Percentiles rank a stretch among this genome's conserved stretches.
Conservation (phyloP, 768 basidiomycete genomes). For the Podaxis mareebaensis region DNA sequence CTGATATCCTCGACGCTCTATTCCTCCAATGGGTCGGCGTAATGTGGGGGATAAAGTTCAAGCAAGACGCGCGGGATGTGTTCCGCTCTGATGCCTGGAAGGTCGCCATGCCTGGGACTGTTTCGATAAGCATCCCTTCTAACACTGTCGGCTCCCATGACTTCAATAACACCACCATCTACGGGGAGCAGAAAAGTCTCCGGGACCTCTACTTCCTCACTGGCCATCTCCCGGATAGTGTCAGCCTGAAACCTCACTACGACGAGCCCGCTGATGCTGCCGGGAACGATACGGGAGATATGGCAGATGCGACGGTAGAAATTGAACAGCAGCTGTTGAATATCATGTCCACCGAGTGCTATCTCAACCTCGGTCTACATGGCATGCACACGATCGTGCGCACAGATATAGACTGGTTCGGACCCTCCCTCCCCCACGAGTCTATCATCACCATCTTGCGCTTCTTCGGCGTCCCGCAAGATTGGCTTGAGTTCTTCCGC, state of each 20-base stretch:
- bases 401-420: slow-evolving; percentile 46
- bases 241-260: slow-evolving; percentile 19
- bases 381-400: slow-evolving; percentile 35
- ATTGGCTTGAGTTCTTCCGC: slow-evolving; percentile 36
- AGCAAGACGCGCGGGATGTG: slow-evolving; percentile 28
- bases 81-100: slow-evolving; percentile 39
- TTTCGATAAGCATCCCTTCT: slow-evolving; percentile 22
- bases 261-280: slow-evolving; percentile 28
- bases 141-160: slow-evolving; percentile 10
- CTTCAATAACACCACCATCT: slow-evolving; percentile 23
- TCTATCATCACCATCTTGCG: slow-evolving; percentile 39
- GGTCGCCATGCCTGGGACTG: slow-evolving; percentile 26
- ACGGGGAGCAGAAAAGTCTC: slow-evolving; percentile 25
- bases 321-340: slow-evolving; percentile 41
- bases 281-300: slow-evolving; percentile 20
- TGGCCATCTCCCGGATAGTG: slow-evolving; percentile 31
- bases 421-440: slow-evolving; percentile 40
- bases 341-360: slow-evolving; percentile 39
- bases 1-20: slow-evolving; percentile 46
- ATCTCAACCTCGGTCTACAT: slow-evolving; percentile 37
- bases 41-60: slow-evolving; percentile 41
- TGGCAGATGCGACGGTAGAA: slow-evolving; percentile 18
- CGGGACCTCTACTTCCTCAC: slow-evolving; percentile 33
- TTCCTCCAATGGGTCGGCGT: slow-evolving; percentile 46
- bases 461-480: slow-evolving; percentile 38